Percentiles rank a stretch among this genome's conserved stretches.
Conservation (phyloP, 1,284 basidiomycete genomes). For the Pseudozyma hubeiensis region DNA sequence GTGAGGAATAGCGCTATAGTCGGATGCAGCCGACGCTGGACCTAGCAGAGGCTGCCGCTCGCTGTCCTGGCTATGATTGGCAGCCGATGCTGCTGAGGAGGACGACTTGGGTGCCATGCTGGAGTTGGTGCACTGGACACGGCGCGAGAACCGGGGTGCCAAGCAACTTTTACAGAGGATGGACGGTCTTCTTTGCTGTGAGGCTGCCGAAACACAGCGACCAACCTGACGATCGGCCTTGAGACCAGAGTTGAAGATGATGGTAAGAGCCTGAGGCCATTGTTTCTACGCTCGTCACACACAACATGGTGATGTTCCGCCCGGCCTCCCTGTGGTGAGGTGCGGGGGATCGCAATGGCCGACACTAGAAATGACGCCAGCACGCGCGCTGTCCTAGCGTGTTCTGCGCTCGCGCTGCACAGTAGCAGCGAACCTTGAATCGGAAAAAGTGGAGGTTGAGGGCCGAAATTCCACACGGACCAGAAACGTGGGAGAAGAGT, state of each 20-base stretch:
- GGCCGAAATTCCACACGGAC: not conserved
- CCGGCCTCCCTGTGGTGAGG: not conserved
- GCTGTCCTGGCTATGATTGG: conserved; percentile 16
- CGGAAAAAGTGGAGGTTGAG: conserved; percentile 11
- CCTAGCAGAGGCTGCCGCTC: conserved; percentile 42
- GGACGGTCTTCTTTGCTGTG: not conserved
- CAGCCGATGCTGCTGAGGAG: conserved; percentile 5
- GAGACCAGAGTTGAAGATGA: conserved; percentile 3
- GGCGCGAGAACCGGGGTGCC: conserved; percentile 5
- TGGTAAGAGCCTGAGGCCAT: not conserved
- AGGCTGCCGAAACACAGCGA: not conserved
- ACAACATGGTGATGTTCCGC: too few relatives aligned
- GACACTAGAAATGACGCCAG: conserved; percentile 6
- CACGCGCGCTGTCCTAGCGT: conserved; percentile 6
- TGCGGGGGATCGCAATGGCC: conserved; percentile 8
- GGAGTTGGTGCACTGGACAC: not conserved
- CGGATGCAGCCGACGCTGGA: conserved; percentile 2
- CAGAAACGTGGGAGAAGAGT: too few relatives aligned
- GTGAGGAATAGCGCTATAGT: conserved; percentile 30
- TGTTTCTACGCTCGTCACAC: too few relatives aligned
- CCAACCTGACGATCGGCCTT: too few relatives aligned
- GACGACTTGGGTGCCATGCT: conserved; percentile 27
- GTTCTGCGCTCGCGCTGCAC: not conserved
- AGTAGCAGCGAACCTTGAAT: not conserved
- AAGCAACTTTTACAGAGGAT: not conserved